phyloP scores from a whole-genome alignment of 2,329 filamentous ascomycete species.

The Colletotrichum godetiae region DNA sequence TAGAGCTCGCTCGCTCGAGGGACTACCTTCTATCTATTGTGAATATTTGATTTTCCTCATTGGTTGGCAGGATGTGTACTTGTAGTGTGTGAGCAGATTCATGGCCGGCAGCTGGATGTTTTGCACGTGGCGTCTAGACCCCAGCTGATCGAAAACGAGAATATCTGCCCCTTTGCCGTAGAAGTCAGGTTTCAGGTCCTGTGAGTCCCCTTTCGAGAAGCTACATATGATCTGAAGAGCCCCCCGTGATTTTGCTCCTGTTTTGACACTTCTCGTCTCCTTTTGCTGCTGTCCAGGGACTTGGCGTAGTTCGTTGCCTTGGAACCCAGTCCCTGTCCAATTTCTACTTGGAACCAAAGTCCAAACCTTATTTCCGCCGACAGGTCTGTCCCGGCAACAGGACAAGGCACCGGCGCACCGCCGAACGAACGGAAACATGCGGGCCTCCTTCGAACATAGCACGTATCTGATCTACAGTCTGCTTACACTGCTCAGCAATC shows the following conservation, averaged over 20 bases:
- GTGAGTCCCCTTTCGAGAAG: not conserved
- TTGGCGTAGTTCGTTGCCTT: not conserved
- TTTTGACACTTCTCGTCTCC: not conserved
- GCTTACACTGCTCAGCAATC: not conserved
- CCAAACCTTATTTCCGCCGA: not conserved
- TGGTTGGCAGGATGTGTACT: not conserved
- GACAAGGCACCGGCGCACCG: not conserved
- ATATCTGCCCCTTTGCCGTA: not conserved
- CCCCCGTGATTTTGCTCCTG: not conserved
- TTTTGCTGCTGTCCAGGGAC: not conserved
- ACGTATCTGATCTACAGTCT: not conserved
- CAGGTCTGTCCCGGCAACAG: not conserved
- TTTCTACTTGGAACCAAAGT: not conserved
- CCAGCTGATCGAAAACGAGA: not conserved
- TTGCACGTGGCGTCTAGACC: not conserved
- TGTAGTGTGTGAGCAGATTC: not conserved
- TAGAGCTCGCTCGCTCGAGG: too few species aligned
- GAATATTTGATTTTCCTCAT: too few species aligned
- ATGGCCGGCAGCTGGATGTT: not conserved
- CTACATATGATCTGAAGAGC: not conserved
- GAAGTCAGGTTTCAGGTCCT: not conserved
- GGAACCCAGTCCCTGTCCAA: not conserved
- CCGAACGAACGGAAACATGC: not conserved
- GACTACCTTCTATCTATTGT: too few species aligned
- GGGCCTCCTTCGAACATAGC: not conserved